Base-by-base conservation (phyloP, 495 filamentous ascomycete genomes). In the Penicillium daleae region DNA sequence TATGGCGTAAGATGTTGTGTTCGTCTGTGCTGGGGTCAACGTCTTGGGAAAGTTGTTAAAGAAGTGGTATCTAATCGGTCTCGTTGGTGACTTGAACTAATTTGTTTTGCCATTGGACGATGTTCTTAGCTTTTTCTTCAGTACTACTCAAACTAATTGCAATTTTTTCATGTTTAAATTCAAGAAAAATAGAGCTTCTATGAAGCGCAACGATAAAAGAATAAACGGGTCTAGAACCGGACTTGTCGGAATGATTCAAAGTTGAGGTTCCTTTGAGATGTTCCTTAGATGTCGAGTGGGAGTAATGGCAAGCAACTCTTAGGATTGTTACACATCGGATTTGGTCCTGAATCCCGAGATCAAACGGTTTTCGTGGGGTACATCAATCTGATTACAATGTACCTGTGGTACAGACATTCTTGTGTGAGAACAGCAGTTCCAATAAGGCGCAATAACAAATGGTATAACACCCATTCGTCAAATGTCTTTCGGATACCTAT, bases 241-340 rank as follows among this genome's bases (percentile, higher is more conserved):
- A 29, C 22, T 6, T 46, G n/a, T 13, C 46, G 46, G 46, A 17
- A 50, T 29, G 9, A 3, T 50, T 50, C 46, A 50, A 17, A 2
- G 1, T 50, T n/a, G 15, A 50, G 13, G 35, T 27, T 27, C 12
- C 12, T 21, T 29, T 17, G 3, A 6, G 24, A 50, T 8, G 13
- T 29, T 50, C 46, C 46, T 50, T 15, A 26, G 24, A 50, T 17
- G 46, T 24, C 46, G 46, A 50, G 46, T 50, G 46, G 46, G 6
- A 29, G 24, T 29, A n/a, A 21, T 13, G 6, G 46, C 24, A 50
- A 50, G 24, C 24, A 26, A 50, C 24, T 50, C 13, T n/a, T 29
- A 17, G 29, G 24, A 29, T 50, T 8, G 46, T 50, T 50, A 50
- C 46, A 50, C 26, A 17, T 50, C 24, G 12, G 8, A 8, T 15